phyloP scores from a whole-genome alignment of 352 stramenopile species.

The Phytophthora palmivora region DNA sequence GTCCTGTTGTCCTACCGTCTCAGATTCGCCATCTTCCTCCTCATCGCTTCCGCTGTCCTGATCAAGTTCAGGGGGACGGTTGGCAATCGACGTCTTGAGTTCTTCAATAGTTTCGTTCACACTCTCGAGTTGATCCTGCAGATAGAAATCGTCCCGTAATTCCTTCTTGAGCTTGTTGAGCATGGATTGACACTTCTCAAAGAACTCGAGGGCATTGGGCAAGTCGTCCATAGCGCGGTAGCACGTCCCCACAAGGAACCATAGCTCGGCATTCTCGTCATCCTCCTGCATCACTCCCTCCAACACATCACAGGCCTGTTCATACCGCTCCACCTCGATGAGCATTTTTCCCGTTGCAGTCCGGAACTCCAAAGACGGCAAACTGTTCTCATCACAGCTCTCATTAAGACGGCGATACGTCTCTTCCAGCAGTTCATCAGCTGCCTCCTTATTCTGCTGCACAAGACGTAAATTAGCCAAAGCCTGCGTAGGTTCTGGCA shows the following conservation, averaged over 20 bases:
- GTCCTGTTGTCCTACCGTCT: slow-evolving; percentile 59
- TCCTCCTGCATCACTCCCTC: slow-evolving; percentile 91
- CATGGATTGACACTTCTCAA: slow-evolving; percentile 82
- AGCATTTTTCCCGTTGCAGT: slow-evolving; percentile 84
- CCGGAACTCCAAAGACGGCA: slow-evolving; percentile 88
- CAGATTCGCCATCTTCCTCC: slow-evolving; percentile 35
- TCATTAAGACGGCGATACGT: slow-evolving; percentile 91
- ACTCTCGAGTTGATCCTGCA: slow-evolving; percentile 83
- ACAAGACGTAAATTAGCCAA: slow-evolving; percentile 95
- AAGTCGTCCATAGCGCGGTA: slow-evolving; percentile 89
- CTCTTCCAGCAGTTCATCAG: slow-evolving; percentile 90
- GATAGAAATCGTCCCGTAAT: slow-evolving; percentile 71
- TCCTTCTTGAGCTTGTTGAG: slow-evolving; percentile 85
- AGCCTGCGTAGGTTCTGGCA: slow-evolving; percentile 94
- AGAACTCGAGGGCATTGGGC: slow-evolving; percentile 84
- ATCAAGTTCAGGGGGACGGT: slow-evolving; percentile 57
- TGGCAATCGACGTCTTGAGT: slow-evolving; percentile 66
- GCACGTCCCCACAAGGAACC: slow-evolving; percentile 90
- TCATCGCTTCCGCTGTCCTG: slow-evolving; percentile 60
- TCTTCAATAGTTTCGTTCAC: slow-evolving; percentile 69
- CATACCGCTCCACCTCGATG: slow-evolving; percentile 88
- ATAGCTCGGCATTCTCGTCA: slow-evolving; percentile 90
- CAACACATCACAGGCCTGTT: slow-evolving; percentile 82
- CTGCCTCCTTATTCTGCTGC: slow-evolving; percentile 92
- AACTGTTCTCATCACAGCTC: slow-evolving; percentile 68